Conservation (phyloP, 768 basidiomycete genomes). For the Agaricus bisporus region DNA sequence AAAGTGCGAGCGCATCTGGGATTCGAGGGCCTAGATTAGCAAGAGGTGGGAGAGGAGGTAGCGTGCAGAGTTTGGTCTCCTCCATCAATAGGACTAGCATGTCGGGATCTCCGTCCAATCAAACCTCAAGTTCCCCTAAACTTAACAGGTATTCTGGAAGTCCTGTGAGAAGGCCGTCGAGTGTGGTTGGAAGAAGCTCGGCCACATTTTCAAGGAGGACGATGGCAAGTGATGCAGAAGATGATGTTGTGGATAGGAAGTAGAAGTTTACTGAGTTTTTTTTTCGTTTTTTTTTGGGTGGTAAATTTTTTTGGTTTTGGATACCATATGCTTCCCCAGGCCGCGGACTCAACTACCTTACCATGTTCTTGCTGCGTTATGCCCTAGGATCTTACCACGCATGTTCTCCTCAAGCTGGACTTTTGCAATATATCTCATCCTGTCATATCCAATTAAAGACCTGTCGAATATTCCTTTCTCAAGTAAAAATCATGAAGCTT, state of each 20-base stretch:
- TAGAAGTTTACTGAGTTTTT: constrained; percentile 10
- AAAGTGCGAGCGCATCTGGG: constrained; percentile 13
- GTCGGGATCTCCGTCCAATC: constrained; percentile 26
- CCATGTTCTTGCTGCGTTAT: background rate
- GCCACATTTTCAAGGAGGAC: constrained; percentile 64
- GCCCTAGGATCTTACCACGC: background rate
- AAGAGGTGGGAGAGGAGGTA: constrained; percentile 46
- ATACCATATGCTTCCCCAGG: background rate
- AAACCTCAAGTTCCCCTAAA: constrained; percentile 25
- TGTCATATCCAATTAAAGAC: too few relatives aligned
- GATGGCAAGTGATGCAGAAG: constrained; percentile 82
- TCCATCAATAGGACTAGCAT: constrained; percentile 48
- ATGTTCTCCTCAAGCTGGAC: background rate
- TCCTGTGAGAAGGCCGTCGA: constrained; percentile 38
- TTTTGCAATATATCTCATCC: background rate
- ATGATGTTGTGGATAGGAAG: constrained; percentile 49
- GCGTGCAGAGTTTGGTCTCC: constrained; percentile 50
- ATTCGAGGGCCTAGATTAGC: constrained; percentile 27
- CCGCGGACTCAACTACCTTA: background rate
- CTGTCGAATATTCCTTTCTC: too few relatives aligned
- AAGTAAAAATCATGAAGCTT: too few relatives aligned
- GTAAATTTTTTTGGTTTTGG: background rate
- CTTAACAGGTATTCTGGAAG: constrained; percentile 44
- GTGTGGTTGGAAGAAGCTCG: constrained; percentile 39
- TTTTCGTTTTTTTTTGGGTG: background rate